These are phyloP conservation scores for Russula sp. DNA, from an alignment of 768 basidiomycete genomes.

Conservation along the genomic window DNA sequence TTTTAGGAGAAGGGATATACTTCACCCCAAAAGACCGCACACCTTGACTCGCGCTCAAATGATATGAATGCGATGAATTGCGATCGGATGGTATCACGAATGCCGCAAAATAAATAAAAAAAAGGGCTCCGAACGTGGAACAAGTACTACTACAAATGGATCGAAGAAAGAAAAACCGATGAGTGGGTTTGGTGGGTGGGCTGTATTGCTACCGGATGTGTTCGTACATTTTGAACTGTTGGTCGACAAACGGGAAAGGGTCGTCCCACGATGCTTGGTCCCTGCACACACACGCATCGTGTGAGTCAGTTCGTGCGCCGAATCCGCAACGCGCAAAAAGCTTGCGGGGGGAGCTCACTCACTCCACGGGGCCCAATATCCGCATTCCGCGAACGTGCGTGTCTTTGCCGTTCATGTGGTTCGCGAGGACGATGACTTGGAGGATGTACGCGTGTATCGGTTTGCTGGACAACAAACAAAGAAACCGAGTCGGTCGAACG, in stretches of 20 bases:
- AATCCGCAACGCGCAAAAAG: background rate
- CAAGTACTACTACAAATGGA: background rate
- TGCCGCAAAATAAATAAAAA: background rate
- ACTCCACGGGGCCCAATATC: conserved; percentile 85
- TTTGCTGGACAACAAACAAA: conserved; percentile 44
- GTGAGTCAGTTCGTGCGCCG: background rate
- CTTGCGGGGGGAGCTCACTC: conserved; percentile 25
- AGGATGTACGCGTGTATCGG: conserved; percentile 86
- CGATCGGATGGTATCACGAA: background rate
- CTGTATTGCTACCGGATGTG: conserved; percentile 16
- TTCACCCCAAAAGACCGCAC: too few species aligned
- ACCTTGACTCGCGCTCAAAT: background rate
- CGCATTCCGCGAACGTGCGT: conserved; percentile 92
- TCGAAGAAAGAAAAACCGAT: background rate
- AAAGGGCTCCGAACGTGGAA: background rate
- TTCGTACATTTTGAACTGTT: conserved; percentile 25
- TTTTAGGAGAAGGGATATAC: too few species aligned
- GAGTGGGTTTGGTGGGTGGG: background rate
- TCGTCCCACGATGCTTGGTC: conserved; percentile 25
- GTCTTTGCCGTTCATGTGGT: conserved; percentile 98
- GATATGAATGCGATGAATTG: background rate
- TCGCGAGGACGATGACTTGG: conserved; percentile 84
- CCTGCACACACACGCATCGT: conserved; percentile 29
- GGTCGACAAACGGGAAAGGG: conserved; percentile 23
- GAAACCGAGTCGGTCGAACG: background rate